Base-by-base conservation (phyloP, 176 grass and related monocot species). In the Triticum monococcum region DNA sequence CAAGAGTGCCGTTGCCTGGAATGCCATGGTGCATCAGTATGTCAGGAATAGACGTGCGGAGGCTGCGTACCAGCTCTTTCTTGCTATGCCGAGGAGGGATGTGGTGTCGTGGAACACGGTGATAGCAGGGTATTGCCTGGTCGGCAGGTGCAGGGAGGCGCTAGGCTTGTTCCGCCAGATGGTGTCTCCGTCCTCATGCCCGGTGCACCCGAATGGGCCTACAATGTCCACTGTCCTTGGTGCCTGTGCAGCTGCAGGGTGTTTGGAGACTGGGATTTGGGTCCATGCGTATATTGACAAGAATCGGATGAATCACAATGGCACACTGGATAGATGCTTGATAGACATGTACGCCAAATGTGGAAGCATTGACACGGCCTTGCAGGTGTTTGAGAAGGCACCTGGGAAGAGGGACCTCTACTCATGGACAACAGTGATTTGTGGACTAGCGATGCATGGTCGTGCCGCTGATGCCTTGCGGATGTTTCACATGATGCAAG, bases 261-360 rank as follows among this genome's bases (percentile, higher is more conserved):
- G 89, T 87, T 74, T 97, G 83, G 87, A 87, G 63, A 90, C 86
- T 69, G 91, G 89, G 33, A 92, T 93, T 36, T 89, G 88, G 92
- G 28, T 90, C 37, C 93, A 98, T 84, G 77, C 77, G 0, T 92
- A 91, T 62, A 81, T 93, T 60, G 84, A 88, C 73, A 93, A 68
- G 77, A 88, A 88, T 13, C 8, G 12, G 31, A 83, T 93, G 62
- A 91, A 90, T 73, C 37, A 62, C 69, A 78, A 87, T 24, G 84
- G 89, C 0, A 84, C 79, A 35, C 72, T 95, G 70, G 89, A 91
- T 64, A 72, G 77, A 20, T 59, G 45, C 79, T 82, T 97, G 64
- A 82, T 95, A 79, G 96, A 95, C 35, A 93, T 98, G 89, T 98
- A 98, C 7, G 79, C 86, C 57, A 98, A 98, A 81, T 95, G 93